Conservation (phyloP, 139 green algal species). For the Tetradesmus obliquus region DNA sequence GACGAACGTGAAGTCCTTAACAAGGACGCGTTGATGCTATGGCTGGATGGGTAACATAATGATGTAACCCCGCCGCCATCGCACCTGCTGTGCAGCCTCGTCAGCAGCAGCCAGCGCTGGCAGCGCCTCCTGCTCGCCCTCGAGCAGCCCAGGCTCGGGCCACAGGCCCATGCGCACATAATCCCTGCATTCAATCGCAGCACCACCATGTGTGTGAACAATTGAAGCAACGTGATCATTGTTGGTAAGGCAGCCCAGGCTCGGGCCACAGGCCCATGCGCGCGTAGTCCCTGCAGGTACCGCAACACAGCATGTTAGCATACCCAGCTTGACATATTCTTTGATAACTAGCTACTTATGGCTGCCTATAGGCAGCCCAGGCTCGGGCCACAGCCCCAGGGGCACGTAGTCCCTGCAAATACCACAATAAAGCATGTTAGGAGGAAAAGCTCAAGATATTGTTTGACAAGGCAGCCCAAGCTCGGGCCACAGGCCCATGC, state of each 20-base stretch:
- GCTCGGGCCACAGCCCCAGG: too few species aligned
- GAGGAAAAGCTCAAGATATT: too few species aligned
- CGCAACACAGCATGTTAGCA: too few species aligned
- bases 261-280: constrained; percentile 31
- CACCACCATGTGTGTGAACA: too few species aligned
- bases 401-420: background rate
- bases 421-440: background rate
- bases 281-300: background rate
- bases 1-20: too few species aligned
- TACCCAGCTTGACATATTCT: too few species aligned
- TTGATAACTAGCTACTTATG: too few species aligned
- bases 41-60: too few species aligned
- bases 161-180: constrained; percentile 37
- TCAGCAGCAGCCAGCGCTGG: background rate
- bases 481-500: constrained; percentile 30
- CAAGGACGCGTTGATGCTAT: too few species aligned
- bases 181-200: background rate
- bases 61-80: too few species aligned
- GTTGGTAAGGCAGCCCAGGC: background rate
- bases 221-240: too few species aligned
- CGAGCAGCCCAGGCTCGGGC: constrained; percentile 6
- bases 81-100: background rate
- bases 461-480: background rate
- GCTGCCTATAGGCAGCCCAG: too few species aligned
- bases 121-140: background rate